Conservation (phyloP, 352 stramenopile genomes). For the Hyaloperonospora arabidopsidis region DNA sequence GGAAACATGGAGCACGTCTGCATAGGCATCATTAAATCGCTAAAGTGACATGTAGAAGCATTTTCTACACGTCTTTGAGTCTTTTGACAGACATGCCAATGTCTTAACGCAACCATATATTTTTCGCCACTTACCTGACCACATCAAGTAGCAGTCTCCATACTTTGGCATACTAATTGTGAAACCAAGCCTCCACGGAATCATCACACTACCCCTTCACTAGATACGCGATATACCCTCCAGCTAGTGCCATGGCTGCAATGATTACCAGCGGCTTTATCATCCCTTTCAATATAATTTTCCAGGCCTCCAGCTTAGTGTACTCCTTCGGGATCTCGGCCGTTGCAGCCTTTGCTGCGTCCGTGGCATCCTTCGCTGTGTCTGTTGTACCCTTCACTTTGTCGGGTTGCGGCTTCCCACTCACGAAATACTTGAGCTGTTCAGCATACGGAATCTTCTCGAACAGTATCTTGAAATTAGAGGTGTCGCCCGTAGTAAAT, state of each 20-base stretch:
- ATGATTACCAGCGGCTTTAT: constrained; percentile 12
- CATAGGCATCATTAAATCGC: too few relatives aligned
- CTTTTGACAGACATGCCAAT: too few relatives aligned
- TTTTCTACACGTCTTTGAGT: too few relatives aligned
- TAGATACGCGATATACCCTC: constrained; percentile 14
- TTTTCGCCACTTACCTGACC: too few relatives aligned
- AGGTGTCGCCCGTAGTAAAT: too few relatives aligned
- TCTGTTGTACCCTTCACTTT: constrained; percentile 5
- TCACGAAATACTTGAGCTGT: constrained; percentile 2
- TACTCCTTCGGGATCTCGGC: neutral
- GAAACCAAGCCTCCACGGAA: too few relatives aligned
- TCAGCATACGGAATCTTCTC: neutral
- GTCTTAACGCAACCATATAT: too few relatives aligned
- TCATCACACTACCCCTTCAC: constrained; percentile 6
- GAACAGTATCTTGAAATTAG: neutral
- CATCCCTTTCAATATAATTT: constrained; percentile 9
- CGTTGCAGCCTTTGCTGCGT: neutral
- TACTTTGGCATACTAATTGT: too few relatives aligned
- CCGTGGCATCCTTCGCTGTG: neutral
- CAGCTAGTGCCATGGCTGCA: constrained; percentile 10
- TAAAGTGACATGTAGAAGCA: too few relatives aligned
- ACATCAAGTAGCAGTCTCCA: too few relatives aligned
- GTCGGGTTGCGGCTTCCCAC: neutral
- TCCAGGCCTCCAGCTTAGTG: constrained; percentile 1
- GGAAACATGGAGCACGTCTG: too few relatives aligned